phyloP scores from a whole-genome alignment of 257 asterid genomes.

The Ophiorrhiza pumila region DNA sequence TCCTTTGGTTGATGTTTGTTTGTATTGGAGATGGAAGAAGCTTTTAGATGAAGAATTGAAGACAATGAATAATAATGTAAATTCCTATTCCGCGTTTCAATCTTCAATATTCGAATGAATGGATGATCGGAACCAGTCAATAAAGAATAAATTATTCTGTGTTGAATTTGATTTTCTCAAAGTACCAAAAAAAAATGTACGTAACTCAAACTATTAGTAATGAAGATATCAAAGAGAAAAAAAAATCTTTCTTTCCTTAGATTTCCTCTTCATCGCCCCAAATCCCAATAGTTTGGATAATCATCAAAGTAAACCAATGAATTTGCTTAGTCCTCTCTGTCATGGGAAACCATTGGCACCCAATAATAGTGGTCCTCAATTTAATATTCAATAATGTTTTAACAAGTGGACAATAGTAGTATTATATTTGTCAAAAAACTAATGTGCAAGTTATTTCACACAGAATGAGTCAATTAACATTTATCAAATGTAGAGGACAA shows the following conservation, averaged over 20 bases:
- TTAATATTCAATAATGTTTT: no score
- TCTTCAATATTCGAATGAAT: not conserved
- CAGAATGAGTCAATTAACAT: no score
- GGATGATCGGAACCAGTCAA: not conserved
- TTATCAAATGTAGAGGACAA: no score
- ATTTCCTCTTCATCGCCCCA: no score
- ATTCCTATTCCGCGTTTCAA: not conserved
- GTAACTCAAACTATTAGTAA: not conserved
- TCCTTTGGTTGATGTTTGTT: no score
- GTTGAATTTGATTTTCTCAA: not conserved
- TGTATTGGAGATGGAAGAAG: no score
- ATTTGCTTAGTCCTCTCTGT: not conserved
- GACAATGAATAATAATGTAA: no score
- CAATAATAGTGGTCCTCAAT: not conserved
- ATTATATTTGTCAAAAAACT: no score
- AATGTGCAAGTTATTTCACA: no score
- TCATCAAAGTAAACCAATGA: not conserved
- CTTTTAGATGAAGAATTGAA: no score
- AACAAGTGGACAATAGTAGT: no score
- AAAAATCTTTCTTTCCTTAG: no score
- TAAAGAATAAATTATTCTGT: not conserved
- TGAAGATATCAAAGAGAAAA: not conserved
- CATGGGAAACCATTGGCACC: not conserved
- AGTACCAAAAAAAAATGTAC: not conserved
- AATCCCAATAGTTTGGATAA: constrained; percentile 1